Evolutionary conservation across 2,329 filamentous ascomycete species (phyloP), one percentile per base, ranked within the genome.

Genomic region (Corniculantispora saksenae): DNA sequence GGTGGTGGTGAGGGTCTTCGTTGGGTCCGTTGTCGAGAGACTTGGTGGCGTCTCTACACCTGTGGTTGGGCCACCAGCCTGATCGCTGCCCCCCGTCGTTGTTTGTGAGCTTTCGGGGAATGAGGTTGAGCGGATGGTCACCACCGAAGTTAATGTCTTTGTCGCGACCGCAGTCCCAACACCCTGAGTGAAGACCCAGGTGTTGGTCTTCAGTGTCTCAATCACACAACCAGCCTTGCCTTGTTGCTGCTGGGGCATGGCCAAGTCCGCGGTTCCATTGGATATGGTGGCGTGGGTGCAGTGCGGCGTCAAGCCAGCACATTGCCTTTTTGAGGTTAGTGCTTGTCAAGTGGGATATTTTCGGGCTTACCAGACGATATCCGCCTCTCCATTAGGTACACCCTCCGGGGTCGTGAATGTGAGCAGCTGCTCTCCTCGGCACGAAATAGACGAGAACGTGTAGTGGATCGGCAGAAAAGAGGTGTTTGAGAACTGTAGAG

Each of bases 341-440:
- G n/a, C 3, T 21, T 23, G 7, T 29, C 32, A 32, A 8, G 10
- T 13, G 23, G 29, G n/a, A n/a, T n/a, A n/a, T n/a, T n/a, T n/a
- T n/a, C n/a, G n/a, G 51, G 48, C 64, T 53, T 38, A 66, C 64
- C 35, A 66, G 32, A 63, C n/a, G 5, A 66, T 59, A n/a, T 64
- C 55, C 19, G 55, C 40, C 21, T 61, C 65, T 47, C 65, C 61
- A 54, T 63, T 55, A 12, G 50, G 65, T 27, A 58, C 55, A 12
- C 60, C 55, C 17, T 38, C 56, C 13, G 61, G 65, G 19, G 43
- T 32, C 19, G 51, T 62, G 47, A 66, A 66, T n/a, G 38, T 53
- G 5, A 55, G 47, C 17, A 66, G n/a, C 45, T 63, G 61, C 53
- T 57, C 23, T 43, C 65, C 61, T 17, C 50, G 45, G 23, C 56